Base-by-base conservation (phyloP, 352 stramenopile species). In the Pythium guiyangense region DNA sequence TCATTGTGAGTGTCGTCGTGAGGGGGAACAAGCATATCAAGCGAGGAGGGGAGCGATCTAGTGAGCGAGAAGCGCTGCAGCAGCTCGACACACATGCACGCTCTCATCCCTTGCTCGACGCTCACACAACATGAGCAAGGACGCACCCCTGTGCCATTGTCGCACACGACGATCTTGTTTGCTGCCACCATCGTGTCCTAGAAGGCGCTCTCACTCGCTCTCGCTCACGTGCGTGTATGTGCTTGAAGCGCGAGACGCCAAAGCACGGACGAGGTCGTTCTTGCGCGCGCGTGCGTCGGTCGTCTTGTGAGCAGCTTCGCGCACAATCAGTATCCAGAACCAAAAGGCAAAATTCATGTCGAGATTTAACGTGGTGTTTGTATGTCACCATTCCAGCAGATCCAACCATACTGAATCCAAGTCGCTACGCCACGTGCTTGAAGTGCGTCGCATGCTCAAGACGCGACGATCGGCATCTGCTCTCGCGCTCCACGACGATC, bases 131-230 rank as follows among this genome's bases (percentile, higher is more conserved):
- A 9, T 9, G 14, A 54, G 18, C 40, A 43, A 22, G 34, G 2
- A 77, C 81, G 60, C 59, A 94, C 83, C 67, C 84, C 85, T 47
- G 85, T 93, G 67, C 85, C 85, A 69, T 95, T 93, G 58, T 95
- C 85, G 66, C 83, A 93, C 69, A 95, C 85, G 42, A 95, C 74
- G 67, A 95, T 90, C 67, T 90, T 90, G 70, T 88, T 94, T 14
- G 84, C 82, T 9, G 84, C 84, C 52, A 94, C 84, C 84, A 94
- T 94, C 20, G 27, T 57, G 44, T 31, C 18, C 12, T 15, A 10
- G 44, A 34, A 5, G 22, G 5, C 22, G 22, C 22, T 22, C 20
- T 4, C 31, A 20, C 20, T 31, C 10, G n/a, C 20, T 45, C 15
- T 45, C 15, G 15, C 40, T 45, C n/a, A 18, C 40, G 5, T n/a